Evolutionary conservation across 169 alveolate genomes (phyloP), one percentile per base, ranked within the genome.

Genomic region (Cryptosporidium meleagridis): DNA sequence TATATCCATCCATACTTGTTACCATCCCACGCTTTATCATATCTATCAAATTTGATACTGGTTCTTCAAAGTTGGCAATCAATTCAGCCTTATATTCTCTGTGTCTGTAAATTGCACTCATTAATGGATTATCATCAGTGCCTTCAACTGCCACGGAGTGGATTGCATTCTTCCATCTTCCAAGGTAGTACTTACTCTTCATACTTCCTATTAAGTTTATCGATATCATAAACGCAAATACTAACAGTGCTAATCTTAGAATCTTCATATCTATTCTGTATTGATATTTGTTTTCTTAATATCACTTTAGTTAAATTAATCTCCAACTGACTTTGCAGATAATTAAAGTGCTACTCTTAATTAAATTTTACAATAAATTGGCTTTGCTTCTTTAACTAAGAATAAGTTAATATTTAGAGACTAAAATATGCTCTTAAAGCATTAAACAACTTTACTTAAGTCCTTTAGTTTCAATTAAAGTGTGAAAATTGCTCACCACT

Each of bases 51-150:
- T 48, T 80, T n/a, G 73, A 39, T 29, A 80, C 44, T 31, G 55
- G 18, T 23, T 59, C 55, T 51, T 80, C 89, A 62, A 80, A 80
- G 37, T 80, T 80, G 41, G 70, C 44, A 16, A 80, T 65, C 16
- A 80, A 21, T 16, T 39, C 75, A 10, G 33, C 41, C 18, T 62
- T 39, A 69, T 41, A 52, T 10, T 80, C 75, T 21, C 69, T 26
- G 21, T 80, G 89, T 33, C 89, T 51, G 53, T 80, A 80, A 44
- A 80, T 80, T 62, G 89, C 44, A 44, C 80, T 61, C 89, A 80
- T 80, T 45, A 80, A 16, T n/a, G 89, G 89, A 39, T 80, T 26
- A 29, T 80, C 51, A 62, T 80, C 89, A 4, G 89, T 80, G 6
- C 75, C 75, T 51, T 59, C 75, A n/a, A 80, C 37, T 14, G 89